These are phyloP conservation scores for Pterothamnion heteromorphum DNA, from an alignment of 31 red algal genomes.

Conservation along the genomic window DNA sequence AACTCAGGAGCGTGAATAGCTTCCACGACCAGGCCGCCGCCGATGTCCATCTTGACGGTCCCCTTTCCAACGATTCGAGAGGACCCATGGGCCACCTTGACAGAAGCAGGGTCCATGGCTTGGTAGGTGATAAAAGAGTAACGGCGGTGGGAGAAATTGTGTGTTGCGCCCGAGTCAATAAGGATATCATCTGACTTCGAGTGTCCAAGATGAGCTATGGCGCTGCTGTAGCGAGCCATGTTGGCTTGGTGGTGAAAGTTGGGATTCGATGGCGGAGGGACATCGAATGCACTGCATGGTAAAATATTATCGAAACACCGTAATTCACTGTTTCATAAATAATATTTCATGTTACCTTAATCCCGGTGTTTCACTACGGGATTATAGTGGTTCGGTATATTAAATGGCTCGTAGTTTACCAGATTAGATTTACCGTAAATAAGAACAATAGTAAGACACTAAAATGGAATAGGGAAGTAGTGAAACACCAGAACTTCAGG, in stretches of 20 bases:
- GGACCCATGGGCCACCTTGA: not conserved
- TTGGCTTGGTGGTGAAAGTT: not conserved
- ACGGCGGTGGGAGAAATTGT: slow-evolving; percentile 20
- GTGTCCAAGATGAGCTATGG: not conserved
- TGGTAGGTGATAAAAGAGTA: slow-evolving; percentile 31
- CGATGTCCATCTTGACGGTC: not conserved
- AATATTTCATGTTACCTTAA: no score
- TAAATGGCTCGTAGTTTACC: no score
- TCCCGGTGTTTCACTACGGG: no score
- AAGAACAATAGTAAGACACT: not conserved
- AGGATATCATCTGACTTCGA: not conserved
- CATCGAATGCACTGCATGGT: no score
- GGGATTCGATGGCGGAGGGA: not conserved
- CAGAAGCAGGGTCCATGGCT: not conserved
- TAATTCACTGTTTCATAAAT: no score
- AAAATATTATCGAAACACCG: no score
- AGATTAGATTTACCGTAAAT: not conserved
- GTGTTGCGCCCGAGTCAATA: slow-evolving; percentile 48
- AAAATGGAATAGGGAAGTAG: not conserved
- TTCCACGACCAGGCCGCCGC: not conserved
- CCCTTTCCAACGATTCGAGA: slow-evolving; percentile 33
- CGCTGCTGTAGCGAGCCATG: not conserved
- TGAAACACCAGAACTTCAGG: not conserved
- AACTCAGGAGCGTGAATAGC: not conserved
- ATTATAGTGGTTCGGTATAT: no score